Percentiles rank a stretch among this genome's conserved stretches.
These are phyloP conservation scores for Aspergillus spinulosporus DNA, from an alignment of 2,329 filamentous ascomycete genomes.

Conservation along the genomic window DNA sequence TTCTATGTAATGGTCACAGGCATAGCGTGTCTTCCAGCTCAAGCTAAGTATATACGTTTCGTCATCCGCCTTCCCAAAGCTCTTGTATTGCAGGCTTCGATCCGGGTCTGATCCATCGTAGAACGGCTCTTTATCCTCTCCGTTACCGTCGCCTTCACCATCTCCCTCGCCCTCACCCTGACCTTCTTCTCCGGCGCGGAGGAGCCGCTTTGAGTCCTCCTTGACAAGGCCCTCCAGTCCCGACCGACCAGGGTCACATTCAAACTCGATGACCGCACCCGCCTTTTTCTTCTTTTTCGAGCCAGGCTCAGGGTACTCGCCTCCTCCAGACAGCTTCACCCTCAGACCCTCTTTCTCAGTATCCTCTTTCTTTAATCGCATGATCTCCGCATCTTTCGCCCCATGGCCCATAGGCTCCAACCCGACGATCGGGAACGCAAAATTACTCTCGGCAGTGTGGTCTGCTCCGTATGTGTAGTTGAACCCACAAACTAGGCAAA, in stretches of 20 bases:
- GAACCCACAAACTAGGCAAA: slow-evolving; percentile 69
- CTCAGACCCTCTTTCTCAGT: slow-evolving; percentile 69
- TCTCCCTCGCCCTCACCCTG: slow-evolving; percentile 22
- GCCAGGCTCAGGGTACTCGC: slow-evolving; percentile 48
- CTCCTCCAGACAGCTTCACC: slow-evolving; percentile 63
- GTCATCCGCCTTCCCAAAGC: slow-evolving; percentile 64
- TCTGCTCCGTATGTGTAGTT: slow-evolving; percentile 51
- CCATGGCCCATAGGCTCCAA: slow-evolving; percentile 58
- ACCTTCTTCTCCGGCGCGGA: slow-evolving; percentile 24
- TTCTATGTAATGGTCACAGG: slow-evolving; percentile 65
- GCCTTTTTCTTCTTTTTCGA: slow-evolving; percentile 57
- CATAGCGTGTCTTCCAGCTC: slow-evolving; percentile 85
- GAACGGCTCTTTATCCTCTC: slow-evolving; percentile 23
- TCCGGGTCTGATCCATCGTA: slow-evolving; percentile 27
- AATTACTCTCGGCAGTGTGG: slow-evolving; percentile 50
- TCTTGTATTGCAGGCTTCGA: slow-evolving; percentile 72
- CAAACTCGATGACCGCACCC: slow-evolving; percentile 74
- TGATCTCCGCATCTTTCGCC: slow-evolving; percentile 60
- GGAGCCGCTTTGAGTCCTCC: slow-evolving; percentile 31
- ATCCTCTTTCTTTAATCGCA: slow-evolving; percentile 67
- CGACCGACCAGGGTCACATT: slow-evolving; percentile 71
- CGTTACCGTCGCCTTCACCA: slow-evolving; percentile 3
- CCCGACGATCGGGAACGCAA: slow-evolving; percentile 73
- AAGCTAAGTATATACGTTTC: slow-evolving; percentile 67
- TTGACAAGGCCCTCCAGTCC: slow-evolving; percentile 63